Evolutionary conservation across 2,329 filamentous ascomycete species (phyloP).

Genomic region (Pseudogymnoascus sp.): DNA sequence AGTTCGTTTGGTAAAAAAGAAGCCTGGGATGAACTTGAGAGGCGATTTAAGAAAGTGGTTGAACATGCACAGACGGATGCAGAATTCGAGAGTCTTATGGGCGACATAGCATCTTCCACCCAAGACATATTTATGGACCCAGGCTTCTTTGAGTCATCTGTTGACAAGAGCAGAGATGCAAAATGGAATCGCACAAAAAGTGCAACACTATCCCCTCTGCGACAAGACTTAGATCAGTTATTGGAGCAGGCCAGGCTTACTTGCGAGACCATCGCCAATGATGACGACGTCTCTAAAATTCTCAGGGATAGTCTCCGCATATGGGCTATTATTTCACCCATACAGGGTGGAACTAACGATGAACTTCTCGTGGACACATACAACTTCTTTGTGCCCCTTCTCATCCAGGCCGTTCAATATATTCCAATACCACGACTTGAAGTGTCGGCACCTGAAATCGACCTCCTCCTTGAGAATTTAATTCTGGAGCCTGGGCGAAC

Average conservation of each 20-base stretch:
- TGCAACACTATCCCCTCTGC: constrained; percentile 55
- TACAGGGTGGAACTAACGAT: constrained; percentile 54
- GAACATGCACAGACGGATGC: constrained; percentile 68
- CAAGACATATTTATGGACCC: constrained; percentile 81
- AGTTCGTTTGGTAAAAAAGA: constrained; percentile 67
- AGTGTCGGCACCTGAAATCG: constrained; percentile 71
- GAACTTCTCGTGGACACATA: constrained; percentile 68
- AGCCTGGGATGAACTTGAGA: constrained; percentile 68
- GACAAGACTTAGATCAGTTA: constrained; percentile 64
- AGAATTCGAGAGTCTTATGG: constrained; percentile 71
- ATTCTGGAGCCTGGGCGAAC: constrained; percentile 82
- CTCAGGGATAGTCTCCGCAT: constrained; percentile 59
- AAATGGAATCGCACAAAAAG: constrained; percentile 28
- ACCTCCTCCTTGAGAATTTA: constrained; percentile 82
- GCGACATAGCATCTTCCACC: constrained; percentile 62
- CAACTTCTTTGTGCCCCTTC: constrained; percentile 70
- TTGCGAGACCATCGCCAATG: constrained; percentile 58
- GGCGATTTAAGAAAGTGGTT: constrained; percentile 60
- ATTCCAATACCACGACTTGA: constrained; percentile 88
- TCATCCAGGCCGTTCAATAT: constrained; percentile 73
- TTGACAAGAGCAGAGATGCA: background rate
- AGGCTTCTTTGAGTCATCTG: constrained; percentile 70
- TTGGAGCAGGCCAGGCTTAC: constrained; percentile 62
- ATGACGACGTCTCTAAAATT: constrained; percentile 64
- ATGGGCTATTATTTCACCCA: constrained; percentile 59